Evolutionary conservation across 331 rosid genomes (phyloP).

Genomic region (Arachis monticola): DNA sequence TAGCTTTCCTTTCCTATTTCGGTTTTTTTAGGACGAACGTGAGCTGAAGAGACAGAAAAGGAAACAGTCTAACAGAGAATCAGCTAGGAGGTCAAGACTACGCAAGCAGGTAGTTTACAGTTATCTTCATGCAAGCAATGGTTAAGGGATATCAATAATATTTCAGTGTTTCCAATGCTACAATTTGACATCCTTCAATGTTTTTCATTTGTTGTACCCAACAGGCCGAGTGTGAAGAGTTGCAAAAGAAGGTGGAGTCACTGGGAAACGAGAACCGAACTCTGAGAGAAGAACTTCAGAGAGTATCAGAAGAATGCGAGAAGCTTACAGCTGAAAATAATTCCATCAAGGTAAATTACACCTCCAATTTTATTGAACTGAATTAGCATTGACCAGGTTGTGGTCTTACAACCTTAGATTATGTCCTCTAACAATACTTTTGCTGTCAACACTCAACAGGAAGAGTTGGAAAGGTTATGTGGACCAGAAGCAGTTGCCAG

Average conservation of each 20-base stretch:
- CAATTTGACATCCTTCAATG: neutral
- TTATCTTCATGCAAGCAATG: neutral
- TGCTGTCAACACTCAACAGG: slow-evolving; percentile 49
- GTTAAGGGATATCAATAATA: too few species aligned
- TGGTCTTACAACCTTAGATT: slow-evolving; percentile 1
- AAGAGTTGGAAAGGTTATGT: slow-evolving; percentile 69
- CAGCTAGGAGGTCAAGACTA: slow-evolving; percentile 89
- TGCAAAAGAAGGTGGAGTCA: slow-evolving; percentile 71
- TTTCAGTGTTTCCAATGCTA: too few species aligned
- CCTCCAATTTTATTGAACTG: neutral
- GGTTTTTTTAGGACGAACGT: slow-evolving; percentile 71
- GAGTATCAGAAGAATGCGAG: slow-evolving; percentile 77
- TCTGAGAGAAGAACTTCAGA: slow-evolving; percentile 72
- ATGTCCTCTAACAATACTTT: neutral
- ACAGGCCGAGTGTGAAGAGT: slow-evolving; percentile 89
- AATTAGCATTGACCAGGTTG: neutral
- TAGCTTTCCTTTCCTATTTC: neutral
- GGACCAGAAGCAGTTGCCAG: slow-evolving; percentile 75
- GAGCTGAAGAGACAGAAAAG: slow-evolving; percentile 87
- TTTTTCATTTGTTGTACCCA: slow-evolving; percentile 30
- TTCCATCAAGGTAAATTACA: slow-evolving; percentile 64
- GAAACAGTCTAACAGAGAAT: slow-evolving; percentile 90
- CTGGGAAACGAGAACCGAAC: slow-evolving; percentile 67
- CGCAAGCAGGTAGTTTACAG: slow-evolving; percentile 72
- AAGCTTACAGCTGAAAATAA: slow-evolving; percentile 74